Evolutionary conservation across 805 yeast genomes (phyloP), one percentile per base, ranked within the genome.

Genomic region (Ogataea trehalophila): DNA sequence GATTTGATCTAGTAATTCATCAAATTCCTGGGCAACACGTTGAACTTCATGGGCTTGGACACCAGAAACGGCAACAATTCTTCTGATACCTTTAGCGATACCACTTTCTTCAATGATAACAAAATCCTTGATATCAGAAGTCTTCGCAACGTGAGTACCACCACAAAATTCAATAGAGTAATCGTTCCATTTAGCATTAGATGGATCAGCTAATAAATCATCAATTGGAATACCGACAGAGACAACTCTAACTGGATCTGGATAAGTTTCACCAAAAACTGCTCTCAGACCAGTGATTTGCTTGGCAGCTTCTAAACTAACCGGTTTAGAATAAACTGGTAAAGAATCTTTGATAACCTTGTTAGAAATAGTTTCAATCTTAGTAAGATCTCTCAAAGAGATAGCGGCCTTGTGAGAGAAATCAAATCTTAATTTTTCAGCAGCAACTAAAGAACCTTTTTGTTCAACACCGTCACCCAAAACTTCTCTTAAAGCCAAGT

Each of bases 241-340:
- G 42, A 94, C 97, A 57, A 94, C 99, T 67, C 99, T 83, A 20
- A 94, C 99, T 36, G 99, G 99, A 65, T 94, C 97, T 39, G 99
- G 99, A 65, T 94, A 94, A 3, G 96, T 89, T 75, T 94, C 99
- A 62, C 99, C 99, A 61, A 94, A 94, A 38, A 94, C 99, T 47
- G 99, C 99, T 71, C 99, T 87, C 41, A 94, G 82, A 31, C 97
- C 95, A 55, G 69, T 72, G 57, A 94, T 91, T 42, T 77, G 70
- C 60, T 78, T 81, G 37, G 98, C 99, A 50, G 70, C 62, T 18
- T 73, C 77, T 54, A 94, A 76, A 9, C 85, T 72, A 50, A 92
- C 96, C 37, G 91, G 95, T 69, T 89, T 80, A 51, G 95, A 78
- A 66, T 76, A 92, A 22, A 94, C 98, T 36, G 71, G 68, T 56